Evolutionary conservation across 2,329 filamentous ascomycete genomes (phyloP).

Genomic region (Hypoxylon sp.): DNA sequence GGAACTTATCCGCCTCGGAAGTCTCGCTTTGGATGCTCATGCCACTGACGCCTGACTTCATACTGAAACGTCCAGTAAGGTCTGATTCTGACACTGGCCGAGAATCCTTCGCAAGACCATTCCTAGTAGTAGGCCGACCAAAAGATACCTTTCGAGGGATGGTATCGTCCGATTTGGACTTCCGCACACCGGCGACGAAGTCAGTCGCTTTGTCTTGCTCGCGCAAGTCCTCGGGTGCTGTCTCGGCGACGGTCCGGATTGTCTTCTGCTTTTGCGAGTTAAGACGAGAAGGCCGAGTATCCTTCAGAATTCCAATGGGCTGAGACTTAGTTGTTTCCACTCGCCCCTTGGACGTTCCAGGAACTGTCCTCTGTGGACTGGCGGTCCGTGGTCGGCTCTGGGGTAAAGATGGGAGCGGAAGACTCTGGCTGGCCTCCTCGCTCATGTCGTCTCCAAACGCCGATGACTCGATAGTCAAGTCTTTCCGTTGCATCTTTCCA

Average conservation of each 20-base stretch:
- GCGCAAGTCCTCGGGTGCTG: constrained; percentile 37
- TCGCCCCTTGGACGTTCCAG: constrained; percentile 40
- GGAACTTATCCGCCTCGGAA: constrained; percentile 45
- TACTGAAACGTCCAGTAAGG: constrained; percentile 54
- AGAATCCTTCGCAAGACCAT: constrained; percentile 15
- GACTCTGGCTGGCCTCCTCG: constrained; percentile 51
- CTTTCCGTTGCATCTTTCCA: constrained; percentile 48
- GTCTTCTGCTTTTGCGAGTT: constrained; percentile 36
- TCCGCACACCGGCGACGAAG: constrained; percentile 21
- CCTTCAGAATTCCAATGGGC: constrained; percentile 56
- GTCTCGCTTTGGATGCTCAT: constrained; percentile 52
- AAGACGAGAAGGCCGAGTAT: constrained; percentile 51
- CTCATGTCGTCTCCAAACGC: constrained; percentile 45
- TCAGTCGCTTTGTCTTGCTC: constrained; percentile 25
- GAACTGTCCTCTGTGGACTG: constrained; percentile 43
- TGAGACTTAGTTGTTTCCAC: constrained; percentile 41
- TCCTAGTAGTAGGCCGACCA: constrained; percentile 20
- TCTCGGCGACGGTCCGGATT: constrained; percentile 4
- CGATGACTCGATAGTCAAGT: constrained; percentile 44
- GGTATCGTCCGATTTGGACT: constrained; percentile 37
- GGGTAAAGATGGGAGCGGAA: constrained; percentile 49
- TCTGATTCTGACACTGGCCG: constrained; percentile 46
- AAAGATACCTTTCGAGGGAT: constrained; percentile 40
- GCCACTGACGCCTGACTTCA: constrained; percentile 53
- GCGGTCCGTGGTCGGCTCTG: constrained; percentile 38